phyloP scores from a whole-genome alignment of 805 yeast species.

The Candida gorgasii region DNA sequence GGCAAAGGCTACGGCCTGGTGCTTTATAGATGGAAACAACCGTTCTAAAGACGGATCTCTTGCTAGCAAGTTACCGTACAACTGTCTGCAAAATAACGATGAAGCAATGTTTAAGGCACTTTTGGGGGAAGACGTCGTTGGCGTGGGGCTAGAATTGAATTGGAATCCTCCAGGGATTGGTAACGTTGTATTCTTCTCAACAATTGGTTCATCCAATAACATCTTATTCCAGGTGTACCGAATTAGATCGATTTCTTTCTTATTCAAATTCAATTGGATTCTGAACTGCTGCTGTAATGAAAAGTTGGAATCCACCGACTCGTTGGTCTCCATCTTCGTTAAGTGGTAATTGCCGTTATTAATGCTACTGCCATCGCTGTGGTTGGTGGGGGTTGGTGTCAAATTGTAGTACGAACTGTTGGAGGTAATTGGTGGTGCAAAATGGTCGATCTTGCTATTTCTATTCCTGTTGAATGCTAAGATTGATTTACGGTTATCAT shows the following conservation, averaged over 20 bases:
- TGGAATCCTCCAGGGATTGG: conserved; percentile 43
- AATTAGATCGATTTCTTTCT: conserved; percentile 45
- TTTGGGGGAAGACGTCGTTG: conserved; percentile 13
- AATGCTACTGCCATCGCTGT: conserved; percentile 5
- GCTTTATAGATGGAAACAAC: conserved; percentile 71
- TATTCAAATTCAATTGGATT: conserved; percentile 22
- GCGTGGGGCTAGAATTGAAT: conserved; percentile 1
- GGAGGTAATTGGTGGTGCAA: conserved; percentile 3
- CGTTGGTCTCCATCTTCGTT: conserved; percentile 23
- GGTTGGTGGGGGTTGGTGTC: conserved; percentile 14
- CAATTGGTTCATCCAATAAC: conserved; percentile 37
- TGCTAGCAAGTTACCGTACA: conserved; percentile 66
- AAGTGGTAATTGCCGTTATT: conserved; percentile 23
- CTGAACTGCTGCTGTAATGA: conserved; percentile 17
- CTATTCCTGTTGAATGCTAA: conserved; percentile 3
- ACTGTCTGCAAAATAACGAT: conserved; percentile 72
- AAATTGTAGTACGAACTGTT: conserved; percentile 12
- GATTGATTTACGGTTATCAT: conserved; percentile 4
- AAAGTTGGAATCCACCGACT: conserved; percentile 24
- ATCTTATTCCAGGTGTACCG: conserved; percentile 50
- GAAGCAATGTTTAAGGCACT: conserved; percentile 27
- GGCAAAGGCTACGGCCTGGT: conserved; percentile 79
- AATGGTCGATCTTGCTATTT: neutral
- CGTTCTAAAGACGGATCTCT: conserved; percentile 62
- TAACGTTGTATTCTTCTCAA: conserved; percentile 16